Evolutionary conservation across 2,329 filamentous ascomycete genomes (phyloP), one percentile per base, ranked within the genome.

Genomic region (Beauveria scarabaeidicola): DNA sequence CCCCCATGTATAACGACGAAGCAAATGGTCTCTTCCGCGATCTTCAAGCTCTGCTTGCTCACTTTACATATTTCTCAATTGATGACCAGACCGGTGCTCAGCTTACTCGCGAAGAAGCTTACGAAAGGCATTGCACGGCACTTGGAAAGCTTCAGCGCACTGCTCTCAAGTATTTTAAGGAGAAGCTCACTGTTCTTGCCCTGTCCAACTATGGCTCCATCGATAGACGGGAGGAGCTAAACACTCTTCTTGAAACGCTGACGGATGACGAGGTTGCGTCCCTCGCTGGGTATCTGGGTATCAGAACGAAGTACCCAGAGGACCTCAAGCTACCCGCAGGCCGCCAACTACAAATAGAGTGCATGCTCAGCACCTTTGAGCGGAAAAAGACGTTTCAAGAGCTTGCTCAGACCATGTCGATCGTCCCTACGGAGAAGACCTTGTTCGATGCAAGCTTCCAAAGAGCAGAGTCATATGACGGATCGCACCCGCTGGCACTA

Each of bases 161-260:
- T 51, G 84, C 87, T 23, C 80, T 96, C 67, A 91, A 87, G 68
- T 79, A 91, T 66, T 97, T 96, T 74, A 91, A 90, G 66, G 85
- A 91, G 7, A 96, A 97, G 73, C 77, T 99, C 41, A 91, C 88
- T n/a, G 88, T 99, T 43, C 76, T 99, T 61, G 90, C 93, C 1
- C 76, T 99, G 43, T 94, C 94, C 19, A 97, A 99, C 69, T 95
- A 95, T 69, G 91, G 88, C 2, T 88, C 91, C 4, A 88, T 99
- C 63, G 88, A 92, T 64, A 87, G 89, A 68, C 82, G 90, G 47
- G 78, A 82, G 6, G 94, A 97, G 65, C 79, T 99, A 17, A 83
- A 88, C 68, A 81, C 83, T 25, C 87, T 97, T 64, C 76, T 99
- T 6, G 83, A 85, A 59, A 77, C 81, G 11, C 76, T 99, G 55